Evolutionary conservation across 2,329 filamentous ascomycete genomes (phyloP).

Genomic region (Ceratocystis diversiconidia): DNA sequence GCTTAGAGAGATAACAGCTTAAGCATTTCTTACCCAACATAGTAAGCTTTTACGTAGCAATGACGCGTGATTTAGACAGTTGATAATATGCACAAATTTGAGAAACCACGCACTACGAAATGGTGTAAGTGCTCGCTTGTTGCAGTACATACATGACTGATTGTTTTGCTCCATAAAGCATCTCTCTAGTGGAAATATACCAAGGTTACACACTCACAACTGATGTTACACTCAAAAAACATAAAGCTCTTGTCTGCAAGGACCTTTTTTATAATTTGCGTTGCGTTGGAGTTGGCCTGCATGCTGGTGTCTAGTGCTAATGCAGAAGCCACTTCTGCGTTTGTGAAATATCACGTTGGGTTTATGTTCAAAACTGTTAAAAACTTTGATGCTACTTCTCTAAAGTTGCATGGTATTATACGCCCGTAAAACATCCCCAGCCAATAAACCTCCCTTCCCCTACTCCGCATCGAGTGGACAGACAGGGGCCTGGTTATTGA

Average conservation of each 20-base stretch:
- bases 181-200: neutral
- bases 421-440: neutral
- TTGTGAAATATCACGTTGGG: too few relatives aligned
- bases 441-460: neutral
- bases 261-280: too few relatives aligned
- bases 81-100: too few relatives aligned
- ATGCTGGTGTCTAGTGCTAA: too few relatives aligned
- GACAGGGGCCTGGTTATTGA: constrained; percentile 62
- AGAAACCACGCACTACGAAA: too few relatives aligned
- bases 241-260: neutral
- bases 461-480: constrained; percentile 68
- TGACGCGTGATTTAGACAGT: too few relatives aligned
- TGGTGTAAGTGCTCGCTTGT: neutral
- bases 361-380: neutral
- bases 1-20: too few relatives aligned
- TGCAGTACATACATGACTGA: neutral
- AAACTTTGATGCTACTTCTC: neutral
- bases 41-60: too few relatives aligned
- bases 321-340: too few relatives aligned
- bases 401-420: neutral
- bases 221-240: neutral
- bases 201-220: neutral
- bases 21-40: too few relatives aligned
- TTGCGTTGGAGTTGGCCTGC: too few relatives aligned
- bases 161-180: too few relatives aligned